Evolutionary conservation across 495 filamentous ascomycete species (phyloP).

Genomic region (Beverwykella pulmonaria): DNA sequence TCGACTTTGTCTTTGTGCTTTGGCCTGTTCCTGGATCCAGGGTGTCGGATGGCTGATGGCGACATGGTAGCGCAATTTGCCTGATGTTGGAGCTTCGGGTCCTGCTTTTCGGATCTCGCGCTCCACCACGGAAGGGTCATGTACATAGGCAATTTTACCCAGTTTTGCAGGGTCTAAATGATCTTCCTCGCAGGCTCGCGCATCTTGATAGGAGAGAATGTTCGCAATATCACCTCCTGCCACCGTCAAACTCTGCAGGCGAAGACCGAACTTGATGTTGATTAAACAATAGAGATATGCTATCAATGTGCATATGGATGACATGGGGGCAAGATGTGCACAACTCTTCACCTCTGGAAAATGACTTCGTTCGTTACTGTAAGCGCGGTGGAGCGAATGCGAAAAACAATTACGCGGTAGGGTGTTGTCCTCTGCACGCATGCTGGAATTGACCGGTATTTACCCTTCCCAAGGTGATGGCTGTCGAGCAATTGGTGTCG

Average conservation of each 20-base stretch:
- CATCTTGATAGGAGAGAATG: too few species aligned
- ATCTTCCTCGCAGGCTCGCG: too few species aligned
- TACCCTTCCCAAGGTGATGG: neutral
- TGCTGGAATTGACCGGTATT: neutral
- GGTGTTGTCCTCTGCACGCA: neutral
- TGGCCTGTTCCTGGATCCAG: neutral
- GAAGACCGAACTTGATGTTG: neutral
- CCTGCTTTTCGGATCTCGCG: neutral
- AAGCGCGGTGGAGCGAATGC: neutral
- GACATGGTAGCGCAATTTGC: neutral
- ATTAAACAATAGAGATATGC: neutral
- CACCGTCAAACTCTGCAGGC: too few species aligned
- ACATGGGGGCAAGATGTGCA: neutral
- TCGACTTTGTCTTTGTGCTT: neutral
- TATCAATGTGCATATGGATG: neutral
- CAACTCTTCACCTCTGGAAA: neutral
- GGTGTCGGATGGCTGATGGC: neutral
- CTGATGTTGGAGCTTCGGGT: constrained; percentile 1
- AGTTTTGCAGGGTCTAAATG: too few species aligned
- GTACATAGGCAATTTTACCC: too few species aligned
- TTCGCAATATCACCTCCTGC: too few species aligned
- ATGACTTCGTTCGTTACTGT: neutral
- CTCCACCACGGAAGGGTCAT: constrained; percentile 2
- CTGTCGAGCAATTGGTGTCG: neutral
- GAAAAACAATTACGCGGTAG: neutral